Evolutionary conservation across 2,329 filamentous ascomycete genomes (phyloP), one percentile per base, ranked within the genome.

Genomic region (Aspergillus caelatus): DNA sequence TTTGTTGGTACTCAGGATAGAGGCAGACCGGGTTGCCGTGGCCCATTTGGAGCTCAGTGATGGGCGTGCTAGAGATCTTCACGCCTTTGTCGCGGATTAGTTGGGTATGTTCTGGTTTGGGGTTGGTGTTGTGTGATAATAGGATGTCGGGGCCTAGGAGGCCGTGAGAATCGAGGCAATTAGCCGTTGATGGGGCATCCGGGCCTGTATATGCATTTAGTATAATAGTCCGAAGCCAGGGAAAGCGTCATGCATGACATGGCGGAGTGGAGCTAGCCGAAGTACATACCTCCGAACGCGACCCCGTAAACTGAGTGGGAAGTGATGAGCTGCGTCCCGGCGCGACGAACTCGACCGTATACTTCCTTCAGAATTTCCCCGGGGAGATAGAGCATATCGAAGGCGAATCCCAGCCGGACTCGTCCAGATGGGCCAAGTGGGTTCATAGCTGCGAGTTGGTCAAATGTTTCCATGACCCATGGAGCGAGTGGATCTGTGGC

Each of bases 1-100:
- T 69, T 4, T 60, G 46, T 1, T 61, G 57, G n/a, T 69, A 64
- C 14, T 64, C 68, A 1, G 67, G 59, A 19, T 66, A 65, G 32
- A 76, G 73, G 9, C 66, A 68, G 48, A 75, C 66, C 26, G 68
- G 67, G 16, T 70, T 59, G 8, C 73, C 73, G 55, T 71, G 70
- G 4, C 67, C 72, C 74, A 76, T 76, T 52, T 75, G 72, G 19
- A 74, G 54, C 54, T 75, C 74, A 14, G 73, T 74, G 34, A 72
- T 69, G 4, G 74, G 73, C 2, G 73, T 75, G 14, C 68, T 65
- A 9, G 73, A 73, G 43, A 75, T 62, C 19, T 68, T 30, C 6
- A 61, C 61, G 19, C 75, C 62, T 6, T 67, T 66, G 11, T 68
- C 32, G 4, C 66, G 58, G 23, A 52, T 30, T 11, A 52, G 16